These are phyloP conservation scores for Pseudogymnoascus sp. DNA, from an alignment of 2,329 filamentous ascomycete genomes.

Conservation along the genomic window DNA sequence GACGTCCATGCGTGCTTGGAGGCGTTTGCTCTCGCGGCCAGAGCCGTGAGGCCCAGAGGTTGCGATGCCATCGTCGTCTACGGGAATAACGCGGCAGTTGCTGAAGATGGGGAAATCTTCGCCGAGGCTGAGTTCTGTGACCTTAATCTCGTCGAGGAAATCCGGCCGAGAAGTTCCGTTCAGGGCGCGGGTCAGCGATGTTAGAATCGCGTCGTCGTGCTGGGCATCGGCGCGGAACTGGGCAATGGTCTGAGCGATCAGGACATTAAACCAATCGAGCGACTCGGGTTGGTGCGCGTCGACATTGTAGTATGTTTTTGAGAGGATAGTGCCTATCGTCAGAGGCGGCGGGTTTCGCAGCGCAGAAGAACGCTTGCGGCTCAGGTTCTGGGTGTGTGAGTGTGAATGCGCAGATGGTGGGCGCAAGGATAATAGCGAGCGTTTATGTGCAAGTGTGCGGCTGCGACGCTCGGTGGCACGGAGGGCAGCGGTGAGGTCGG, in stretches of 20 bases:
- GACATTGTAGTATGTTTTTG: conserved; percentile 96
- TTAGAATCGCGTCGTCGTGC: conserved; percentile 81
- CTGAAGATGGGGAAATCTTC: conserved; percentile 99
- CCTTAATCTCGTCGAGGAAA: conserved; percentile 86
- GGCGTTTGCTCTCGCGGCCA: conserved; percentile 44
- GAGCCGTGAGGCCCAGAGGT: conserved; percentile 15
- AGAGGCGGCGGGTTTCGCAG: conserved; percentile 64
- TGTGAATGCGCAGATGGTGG: conserved; percentile 26
- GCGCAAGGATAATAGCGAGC: conserved; percentile 58
- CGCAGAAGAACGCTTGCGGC: conserved; percentile 62
- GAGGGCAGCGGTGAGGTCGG: conserved; percentile 68
- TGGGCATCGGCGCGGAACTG: conserved; percentile 90
- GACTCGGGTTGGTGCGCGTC: conserved; percentile 93
- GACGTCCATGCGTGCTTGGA: conserved; percentile 95
- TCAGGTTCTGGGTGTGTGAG: conserved; percentile 28
- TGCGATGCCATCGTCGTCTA: conserved; percentile 64
- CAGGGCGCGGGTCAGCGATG: conserved; percentile 72
- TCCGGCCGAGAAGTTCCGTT: conserved; percentile 83
- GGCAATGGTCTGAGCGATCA: conserved; percentile 92
- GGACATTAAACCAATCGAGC: conserved; percentile 97
- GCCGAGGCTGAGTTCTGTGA: conserved; percentile 87
- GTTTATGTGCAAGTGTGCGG: conserved; percentile 66
- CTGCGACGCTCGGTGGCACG: conserved; percentile 67
- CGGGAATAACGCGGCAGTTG: conserved; percentile 91
- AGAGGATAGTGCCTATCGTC: conserved; percentile 87